phyloP scores from a whole-genome alignment of 2,329 filamentous ascomycete genomes.

The Madurella mycetomatis region DNA sequence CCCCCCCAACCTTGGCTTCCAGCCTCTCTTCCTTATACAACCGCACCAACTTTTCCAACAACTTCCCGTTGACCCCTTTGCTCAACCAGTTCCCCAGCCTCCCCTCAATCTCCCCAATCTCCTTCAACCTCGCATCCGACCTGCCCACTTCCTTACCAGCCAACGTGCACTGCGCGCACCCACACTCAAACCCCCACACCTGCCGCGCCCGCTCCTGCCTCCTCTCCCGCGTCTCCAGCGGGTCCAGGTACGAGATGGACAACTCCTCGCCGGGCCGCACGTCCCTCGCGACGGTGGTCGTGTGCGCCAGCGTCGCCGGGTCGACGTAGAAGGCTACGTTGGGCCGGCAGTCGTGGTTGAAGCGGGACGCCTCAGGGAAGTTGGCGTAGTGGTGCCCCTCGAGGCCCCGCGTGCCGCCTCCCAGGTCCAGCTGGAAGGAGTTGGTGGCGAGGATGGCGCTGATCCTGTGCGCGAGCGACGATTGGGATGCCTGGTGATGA shows the following conservation, averaged over 20 bases:
- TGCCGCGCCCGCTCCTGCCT: slow-evolving; percentile 29
- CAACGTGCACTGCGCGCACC: slow-evolving; percentile 11
- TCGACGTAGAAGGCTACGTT: slow-evolving; percentile 35
- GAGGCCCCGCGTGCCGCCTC: neutral
- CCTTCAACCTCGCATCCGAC: slow-evolving; percentile 29
- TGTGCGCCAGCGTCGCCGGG: slow-evolving; percentile 27
- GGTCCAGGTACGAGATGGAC: slow-evolving; percentile 35
- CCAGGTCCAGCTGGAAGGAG: slow-evolving; percentile 25
- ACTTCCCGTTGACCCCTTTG: slow-evolving; percentile 18
- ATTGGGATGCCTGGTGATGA: neutral
- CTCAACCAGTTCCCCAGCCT: slow-evolving; percentile 17
- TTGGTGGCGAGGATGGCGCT: slow-evolving; percentile 20
- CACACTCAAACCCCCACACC: slow-evolving; percentile 18
- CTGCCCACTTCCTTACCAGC: slow-evolving; percentile 21
- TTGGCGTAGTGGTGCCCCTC: slow-evolving; percentile 21
- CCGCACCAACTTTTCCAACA: slow-evolving; percentile 30
- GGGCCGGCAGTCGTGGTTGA: slow-evolving; percentile 40
- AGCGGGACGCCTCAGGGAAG: slow-evolving; percentile 34
- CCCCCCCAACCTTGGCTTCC: slow-evolving; percentile 34
- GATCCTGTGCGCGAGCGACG: slow-evolving; percentile 11
- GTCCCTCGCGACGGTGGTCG: slow-evolving; percentile 32
- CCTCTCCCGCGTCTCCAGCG: slow-evolving; percentile 25
- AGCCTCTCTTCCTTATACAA: slow-evolving; percentile 35
- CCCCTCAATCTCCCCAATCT: slow-evolving; percentile 30
- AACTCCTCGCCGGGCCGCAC: slow-evolving; percentile 35